Evolutionary conservation across 2,329 filamentous ascomycete genomes (phyloP), one percentile per base, ranked within the genome.

Genomic region (Biscogniauxia sp.): DNA sequence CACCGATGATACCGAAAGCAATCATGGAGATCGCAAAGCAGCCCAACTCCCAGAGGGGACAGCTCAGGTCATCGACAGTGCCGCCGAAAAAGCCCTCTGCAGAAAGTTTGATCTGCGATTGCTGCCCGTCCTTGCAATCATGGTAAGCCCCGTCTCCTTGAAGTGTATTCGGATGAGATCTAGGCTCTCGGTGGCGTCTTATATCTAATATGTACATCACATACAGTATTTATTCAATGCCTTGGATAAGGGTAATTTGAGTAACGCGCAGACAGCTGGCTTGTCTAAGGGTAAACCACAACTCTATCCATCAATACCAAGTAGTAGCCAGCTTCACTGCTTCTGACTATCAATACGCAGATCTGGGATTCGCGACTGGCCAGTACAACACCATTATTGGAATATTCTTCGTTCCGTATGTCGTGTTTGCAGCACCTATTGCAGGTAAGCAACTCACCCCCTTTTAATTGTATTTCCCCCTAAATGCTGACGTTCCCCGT

Each of bases 381-480:
- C 82, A 91, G 70, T 91, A 92, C 76, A 91, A 91, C 70, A 81
- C 86, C 26, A 82, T 91, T 54, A 74, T 92, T 41, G 83, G 81
- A 56, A 86, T 91, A 60, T 92, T 92, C 77, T 92, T 89, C 73
- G 79, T 91, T 6, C 89, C 89, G 0, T 92, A 89, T 71, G 88
- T 91, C 41, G 70, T 92, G 2, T 89, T 87, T 57, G 88, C 87
- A 1, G 88, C 87, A 0, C 84, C 87, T 1, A 74, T 91, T 17
- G 76, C 77, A 32, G 28, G 28, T 32, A 32, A 32, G 28, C 28
- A 32, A 32, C 3, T 23, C 28, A 32, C 11, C 11, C 26, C 28
- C 7, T 32, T 32, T 8, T 32, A 8, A 32, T 2, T 13, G 28
- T 32, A 32, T 13, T 7, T 5, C 7, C 28, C 7, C 28, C 28